These are phyloP conservation scores for Boletus rubroflammeus DNA, from an alignment of 768 basidiomycete species.

Conservation along the genomic window DNA sequence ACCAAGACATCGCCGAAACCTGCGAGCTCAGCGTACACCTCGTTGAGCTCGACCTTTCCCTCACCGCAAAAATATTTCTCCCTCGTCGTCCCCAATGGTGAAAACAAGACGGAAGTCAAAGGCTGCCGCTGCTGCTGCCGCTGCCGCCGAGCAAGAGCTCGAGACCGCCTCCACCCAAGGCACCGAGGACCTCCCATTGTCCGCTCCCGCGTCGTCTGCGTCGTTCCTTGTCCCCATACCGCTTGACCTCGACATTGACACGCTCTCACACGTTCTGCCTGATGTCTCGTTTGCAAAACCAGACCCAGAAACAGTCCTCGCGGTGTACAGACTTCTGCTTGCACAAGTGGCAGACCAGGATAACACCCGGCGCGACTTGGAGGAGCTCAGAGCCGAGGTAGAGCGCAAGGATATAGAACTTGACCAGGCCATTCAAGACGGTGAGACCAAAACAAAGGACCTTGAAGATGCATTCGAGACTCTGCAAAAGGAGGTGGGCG, in stretches of 20 bases:
- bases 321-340: slow-evolving; percentile 60
- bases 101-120: slow-evolving; percentile 65
- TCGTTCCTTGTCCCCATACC: slow-evolving; percentile 48
- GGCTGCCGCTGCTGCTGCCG: slow-evolving; percentile 36
- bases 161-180: slow-evolving; percentile 33
- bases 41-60: slow-evolving; percentile 30
- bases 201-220: slow-evolving; percentile 1
- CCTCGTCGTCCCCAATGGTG: slow-evolving; percentile 28
- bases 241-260: slow-evolving; percentile 62
- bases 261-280: slow-evolving; percentile 58
- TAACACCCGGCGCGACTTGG: slow-evolving; percentile 56
- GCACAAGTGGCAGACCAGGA: slow-evolving; percentile 57
- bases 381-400: slow-evolving; percentile 63
- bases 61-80: neutral
- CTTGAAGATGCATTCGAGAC: slow-evolving; percentile 50
- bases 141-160: slow-evolving; percentile 29
- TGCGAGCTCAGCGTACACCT: slow-evolving; percentile 4
- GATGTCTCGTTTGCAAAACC: slow-evolving; percentile 54
- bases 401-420: slow-evolving; percentile 78
- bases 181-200: slow-evolving; percentile 34
- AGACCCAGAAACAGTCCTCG: slow-evolving; percentile 54
- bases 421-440: slow-evolving; percentile 80
- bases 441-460: slow-evolving; percentile 57
- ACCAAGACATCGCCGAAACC: slow-evolving; percentile 12
- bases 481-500: slow-evolving; percentile 52